Evolutionary conservation across 768 basidiomycete genomes (phyloP).

Genomic region (Russula ochroleuca): DNA sequence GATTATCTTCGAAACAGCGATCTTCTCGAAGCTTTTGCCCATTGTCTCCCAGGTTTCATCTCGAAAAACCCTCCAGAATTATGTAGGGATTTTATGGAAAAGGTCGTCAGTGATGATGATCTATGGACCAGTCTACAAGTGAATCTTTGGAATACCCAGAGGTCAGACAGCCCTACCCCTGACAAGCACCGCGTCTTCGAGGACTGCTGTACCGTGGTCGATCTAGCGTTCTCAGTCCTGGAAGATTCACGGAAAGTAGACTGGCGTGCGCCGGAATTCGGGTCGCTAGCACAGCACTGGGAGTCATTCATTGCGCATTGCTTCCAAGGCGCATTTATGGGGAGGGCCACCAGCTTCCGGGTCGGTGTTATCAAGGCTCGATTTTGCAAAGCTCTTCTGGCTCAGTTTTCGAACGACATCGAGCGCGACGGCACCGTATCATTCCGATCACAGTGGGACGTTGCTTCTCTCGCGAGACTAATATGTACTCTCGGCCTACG

Average conservation of each 20-base stretch:
- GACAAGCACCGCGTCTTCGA: slow-evolving; percentile 8
- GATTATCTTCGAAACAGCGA: slow-evolving; percentile 5
- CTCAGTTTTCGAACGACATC: background rate
- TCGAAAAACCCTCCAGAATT: background rate
- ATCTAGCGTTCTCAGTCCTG: background rate
- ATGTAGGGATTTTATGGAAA: background rate
- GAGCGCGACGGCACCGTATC: background rate
- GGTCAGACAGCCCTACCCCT: slow-evolving; percentile 2
- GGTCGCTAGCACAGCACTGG: slow-evolving; percentile 4
- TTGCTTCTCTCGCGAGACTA: slow-evolving; percentile 10
- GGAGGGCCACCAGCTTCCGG: background rate
- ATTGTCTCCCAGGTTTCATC: slow-evolving; percentile 7
- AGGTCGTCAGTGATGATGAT: background rate
- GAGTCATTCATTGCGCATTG: slow-evolving; percentile 2
- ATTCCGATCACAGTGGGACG: slow-evolving; percentile 13
- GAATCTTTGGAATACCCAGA: slow-evolving; percentile 1
- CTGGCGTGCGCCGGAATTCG: slow-evolving; percentile 17
- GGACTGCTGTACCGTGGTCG: slow-evolving; percentile 9
- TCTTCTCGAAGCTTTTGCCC: slow-evolving; percentile 9
- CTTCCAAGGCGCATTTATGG: slow-evolving; percentile 9
- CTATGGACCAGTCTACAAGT: slow-evolving; percentile 12
- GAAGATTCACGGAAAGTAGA: slow-evolving; percentile 4
- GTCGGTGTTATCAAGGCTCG: slow-evolving; percentile 3
- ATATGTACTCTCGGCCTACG: too few relatives aligned
- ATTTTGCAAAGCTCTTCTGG: slow-evolving; percentile 4